Percentiles rank a stretch among this genome's conserved stretches.
Evolutionary conservation across 495 filamentous ascomycete genomes (phyloP).

Genomic region (Viridothelium virens): DNA sequence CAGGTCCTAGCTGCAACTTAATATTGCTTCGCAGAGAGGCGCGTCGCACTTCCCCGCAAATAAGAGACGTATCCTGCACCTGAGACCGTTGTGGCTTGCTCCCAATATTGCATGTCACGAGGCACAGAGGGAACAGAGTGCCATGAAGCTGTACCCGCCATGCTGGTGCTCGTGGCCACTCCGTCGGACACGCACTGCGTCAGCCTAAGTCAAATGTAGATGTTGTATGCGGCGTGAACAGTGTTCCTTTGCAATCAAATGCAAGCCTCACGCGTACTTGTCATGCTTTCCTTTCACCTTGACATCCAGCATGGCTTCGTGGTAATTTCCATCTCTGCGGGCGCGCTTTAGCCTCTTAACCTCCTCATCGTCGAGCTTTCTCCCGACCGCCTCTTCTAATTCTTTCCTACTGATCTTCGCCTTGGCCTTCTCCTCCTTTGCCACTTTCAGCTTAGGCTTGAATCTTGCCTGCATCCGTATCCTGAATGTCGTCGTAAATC

Average conservation of each 20-base stretch:
- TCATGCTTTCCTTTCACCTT: conserved; percentile 95
- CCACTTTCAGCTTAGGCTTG: conserved; percentile 70
- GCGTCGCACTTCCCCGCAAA: background rate
- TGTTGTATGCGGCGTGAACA: background rate
- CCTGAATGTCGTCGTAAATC: conserved; percentile 67
- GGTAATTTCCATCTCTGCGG: conserved; percentile 77
- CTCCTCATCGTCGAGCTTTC: conserved; percentile 73
- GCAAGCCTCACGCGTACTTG: conserved; percentile 58
- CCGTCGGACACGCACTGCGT: background rate
- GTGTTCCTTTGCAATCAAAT: background rate
- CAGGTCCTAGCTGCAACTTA: background rate
- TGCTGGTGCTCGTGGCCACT: conserved; percentile 6
- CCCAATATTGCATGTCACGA: background rate
- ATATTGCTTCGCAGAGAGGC: too few relatives aligned
- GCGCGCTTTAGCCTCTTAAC: conserved; percentile 75
- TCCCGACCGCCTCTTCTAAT: conserved; percentile 72
- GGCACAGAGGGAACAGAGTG: background rate
- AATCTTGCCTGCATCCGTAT: conserved; percentile 93
- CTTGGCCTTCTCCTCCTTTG: conserved; percentile 68
- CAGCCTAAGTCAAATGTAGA: background rate
- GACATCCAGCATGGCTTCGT: conserved; percentile 80
- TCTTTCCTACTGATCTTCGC: conserved; percentile 84
- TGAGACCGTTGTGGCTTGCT: background rate
- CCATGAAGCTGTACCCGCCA: background rate
- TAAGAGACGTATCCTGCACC: background rate